These are phyloP conservation scores for Solanum etuberosum DNA, from an alignment of 257 asterid species.

Conservation along the genomic window DNA sequence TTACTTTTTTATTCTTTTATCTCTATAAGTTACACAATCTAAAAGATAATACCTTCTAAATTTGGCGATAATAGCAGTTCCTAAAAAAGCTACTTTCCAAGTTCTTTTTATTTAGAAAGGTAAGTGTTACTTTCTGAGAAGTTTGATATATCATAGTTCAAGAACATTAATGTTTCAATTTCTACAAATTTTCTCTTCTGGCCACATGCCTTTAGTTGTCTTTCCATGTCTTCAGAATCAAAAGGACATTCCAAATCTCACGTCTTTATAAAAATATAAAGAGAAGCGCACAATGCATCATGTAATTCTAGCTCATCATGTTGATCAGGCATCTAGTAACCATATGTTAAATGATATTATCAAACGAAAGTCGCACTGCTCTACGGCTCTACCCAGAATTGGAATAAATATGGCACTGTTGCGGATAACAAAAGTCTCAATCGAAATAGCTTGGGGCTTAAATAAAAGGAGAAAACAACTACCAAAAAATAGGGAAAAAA, in stretches of 20 bases:
- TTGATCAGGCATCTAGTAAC: background rate
- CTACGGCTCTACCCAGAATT: background rate
- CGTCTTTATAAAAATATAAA: background rate
- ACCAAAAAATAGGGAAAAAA: background rate
- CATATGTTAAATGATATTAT: background rate
- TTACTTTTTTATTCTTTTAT: background rate
- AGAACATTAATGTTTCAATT: background rate
- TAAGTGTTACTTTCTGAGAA: background rate
- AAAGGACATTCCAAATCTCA: background rate
- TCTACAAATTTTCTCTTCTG: background rate
- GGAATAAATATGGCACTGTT: background rate
- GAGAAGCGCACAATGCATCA: background rate
- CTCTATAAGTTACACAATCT: background rate
- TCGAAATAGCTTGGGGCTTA: background rate
- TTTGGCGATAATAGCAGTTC: background rate
- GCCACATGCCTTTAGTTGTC: background rate
- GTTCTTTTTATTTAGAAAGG: background rate
- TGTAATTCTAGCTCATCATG: background rate
- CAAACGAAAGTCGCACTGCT: background rate
- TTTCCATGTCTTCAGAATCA: background rate
- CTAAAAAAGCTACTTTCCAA: background rate
- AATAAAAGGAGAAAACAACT: background rate
- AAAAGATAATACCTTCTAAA: background rate
- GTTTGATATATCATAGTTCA: background rate
- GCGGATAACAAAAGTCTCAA: background rate